Evolutionary conservation across 768 basidiomycete species (phyloP), one percentile per base, ranked within the genome.

Genomic region (Boletus vermiculosoides): DNA sequence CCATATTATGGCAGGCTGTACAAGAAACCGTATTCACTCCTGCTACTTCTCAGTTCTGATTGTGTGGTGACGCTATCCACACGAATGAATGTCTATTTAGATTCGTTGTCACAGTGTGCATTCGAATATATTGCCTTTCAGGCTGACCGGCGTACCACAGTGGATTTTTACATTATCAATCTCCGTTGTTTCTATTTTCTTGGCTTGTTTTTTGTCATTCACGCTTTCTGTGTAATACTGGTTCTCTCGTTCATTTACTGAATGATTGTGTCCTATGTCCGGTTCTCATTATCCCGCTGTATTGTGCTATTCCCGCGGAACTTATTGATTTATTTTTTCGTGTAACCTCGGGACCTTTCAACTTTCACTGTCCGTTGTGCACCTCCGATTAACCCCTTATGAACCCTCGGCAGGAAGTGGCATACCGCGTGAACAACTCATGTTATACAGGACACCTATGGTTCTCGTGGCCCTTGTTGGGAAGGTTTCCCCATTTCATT

Each of bases 401-500:
- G n/a, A 41, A 39, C 9, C 39, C n/a, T 4, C 6, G 25, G 39
- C n/a, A 40, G n/a, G 39, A 40, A 40, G 8, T n/a, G 39, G 3
- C 7, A 20, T 41, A 6, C 2, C 41, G 20, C 41, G 5, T 12
- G 41, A 22, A 41, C 11, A 2, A 4, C n/a, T 22, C 39, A 18
- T n/a, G 11, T 13, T 3, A 10, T 40, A 40, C 16, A 40, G 39
- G 39, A n/a, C 9, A 40, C 20, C 3, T 22, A 22, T 41, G 11
- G 2, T 41, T 13, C n/a, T 41, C n/a, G 20, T 41, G n/a, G 20
- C 41, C 7, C 20, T 41, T 41, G 58, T 18, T 49, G 15, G 40
- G 50, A 52, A 54, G 28, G 8, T 57, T 58, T 44, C 18, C 16
- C 5, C 9, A 50, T 55, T 50, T 53, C 34, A 48, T 47, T 36